A percentile compares a stretch with the other conserved stretches of the same genome.
phyloP scores from a whole-genome alignment of 202 grass and related monocot genomes.

The Setaria italica region DNA sequence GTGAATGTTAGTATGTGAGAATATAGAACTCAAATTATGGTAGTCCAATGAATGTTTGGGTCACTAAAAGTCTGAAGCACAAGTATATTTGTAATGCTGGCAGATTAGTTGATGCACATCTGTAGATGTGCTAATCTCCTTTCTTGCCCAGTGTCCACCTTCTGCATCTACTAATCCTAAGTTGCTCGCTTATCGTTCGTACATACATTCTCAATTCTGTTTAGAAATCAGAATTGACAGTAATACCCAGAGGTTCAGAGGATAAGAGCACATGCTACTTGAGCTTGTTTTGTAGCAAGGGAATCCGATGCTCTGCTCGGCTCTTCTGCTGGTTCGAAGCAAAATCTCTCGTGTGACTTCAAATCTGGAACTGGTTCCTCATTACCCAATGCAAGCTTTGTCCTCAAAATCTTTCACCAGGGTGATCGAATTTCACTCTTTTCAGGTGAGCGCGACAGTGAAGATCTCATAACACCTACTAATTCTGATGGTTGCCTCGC shows the following conservation, averaged over 20 bases:
- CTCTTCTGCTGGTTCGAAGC: conserved; percentile 35
- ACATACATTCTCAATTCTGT: not conserved
- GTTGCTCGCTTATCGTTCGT: not conserved
- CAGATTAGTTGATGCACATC: not conserved
- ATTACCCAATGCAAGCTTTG: not conserved
- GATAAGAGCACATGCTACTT: conserved; percentile 38
- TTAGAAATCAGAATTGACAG: conserved; percentile 1
- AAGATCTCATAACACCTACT: not conserved
- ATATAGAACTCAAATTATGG: not conserved
- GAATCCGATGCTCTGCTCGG: conserved; percentile 25
- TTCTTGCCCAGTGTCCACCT: no score
- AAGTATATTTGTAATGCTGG: not conserved
- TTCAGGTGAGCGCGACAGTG: not conserved
- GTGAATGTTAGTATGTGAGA: conserved; percentile 12
- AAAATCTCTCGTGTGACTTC: conserved; percentile 40
- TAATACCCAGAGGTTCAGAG: conserved; percentile 16
- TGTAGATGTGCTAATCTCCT: not conserved
- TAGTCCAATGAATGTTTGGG: not conserved
- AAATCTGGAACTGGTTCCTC: conserved; percentile 14
- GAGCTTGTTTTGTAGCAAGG: conserved; percentile 25
- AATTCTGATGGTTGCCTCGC: not conserved
- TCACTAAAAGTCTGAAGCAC: conserved; percentile 11
- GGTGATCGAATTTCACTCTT: not conserved
- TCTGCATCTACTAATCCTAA: not conserved
- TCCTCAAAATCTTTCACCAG: conserved; percentile 9